A percentile compares a stretch with the other conserved stretches of the same genome.
phyloP scores from a whole-genome alignment of 371 early-diverging fungal species.

The Mycotypha africana region DNA sequence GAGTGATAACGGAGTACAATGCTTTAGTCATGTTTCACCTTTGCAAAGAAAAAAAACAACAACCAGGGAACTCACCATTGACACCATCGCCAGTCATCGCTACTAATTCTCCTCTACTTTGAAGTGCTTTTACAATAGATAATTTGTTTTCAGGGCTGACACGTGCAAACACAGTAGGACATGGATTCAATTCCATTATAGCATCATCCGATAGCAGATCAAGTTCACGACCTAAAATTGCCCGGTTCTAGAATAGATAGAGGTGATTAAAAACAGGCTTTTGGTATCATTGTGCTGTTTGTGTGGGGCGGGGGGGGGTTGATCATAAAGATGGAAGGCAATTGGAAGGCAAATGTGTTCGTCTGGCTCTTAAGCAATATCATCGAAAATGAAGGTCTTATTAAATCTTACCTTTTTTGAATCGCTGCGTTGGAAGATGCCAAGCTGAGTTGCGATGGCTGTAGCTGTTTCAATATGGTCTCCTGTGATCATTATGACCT shows the following conservation, averaged over 20 bases:
- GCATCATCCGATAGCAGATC: conserved; percentile 82
- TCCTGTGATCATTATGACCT: conserved; percentile 91
- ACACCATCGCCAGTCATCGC: conserved; percentile 91
- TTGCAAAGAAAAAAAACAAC: neutral
- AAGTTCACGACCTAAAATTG: conserved; percentile 83
- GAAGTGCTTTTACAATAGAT: conserved; percentile 91
- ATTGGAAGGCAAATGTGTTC: too few species aligned
- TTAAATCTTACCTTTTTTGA: conserved; percentile 37
- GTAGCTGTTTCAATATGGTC: conserved; percentile 87
- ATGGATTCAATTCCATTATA: conserved; percentile 70
- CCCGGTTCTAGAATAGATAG: conserved; percentile 64
- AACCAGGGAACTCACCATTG: conserved; percentile 34
- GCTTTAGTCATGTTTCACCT: neutral
- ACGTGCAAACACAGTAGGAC: conserved; percentile 93
- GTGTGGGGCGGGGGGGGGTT: too few species aligned
- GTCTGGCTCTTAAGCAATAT: too few species aligned
- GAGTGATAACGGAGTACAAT: too few species aligned
- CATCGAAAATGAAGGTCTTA: too few species aligned
- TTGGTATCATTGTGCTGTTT: too few species aligned
- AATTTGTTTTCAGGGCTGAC: conserved; percentile 95
- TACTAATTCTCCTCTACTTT: conserved; percentile 66
- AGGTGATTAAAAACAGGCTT: too few species aligned
- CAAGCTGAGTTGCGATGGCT: conserved; percentile 86
- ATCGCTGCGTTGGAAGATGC: conserved; percentile 62
- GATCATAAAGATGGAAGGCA: conserved; percentile 2